Evolutionary conservation across 371 early-diverging fungal species (phyloP).

Genomic region (Basidiobolus meristosporus): DNA sequence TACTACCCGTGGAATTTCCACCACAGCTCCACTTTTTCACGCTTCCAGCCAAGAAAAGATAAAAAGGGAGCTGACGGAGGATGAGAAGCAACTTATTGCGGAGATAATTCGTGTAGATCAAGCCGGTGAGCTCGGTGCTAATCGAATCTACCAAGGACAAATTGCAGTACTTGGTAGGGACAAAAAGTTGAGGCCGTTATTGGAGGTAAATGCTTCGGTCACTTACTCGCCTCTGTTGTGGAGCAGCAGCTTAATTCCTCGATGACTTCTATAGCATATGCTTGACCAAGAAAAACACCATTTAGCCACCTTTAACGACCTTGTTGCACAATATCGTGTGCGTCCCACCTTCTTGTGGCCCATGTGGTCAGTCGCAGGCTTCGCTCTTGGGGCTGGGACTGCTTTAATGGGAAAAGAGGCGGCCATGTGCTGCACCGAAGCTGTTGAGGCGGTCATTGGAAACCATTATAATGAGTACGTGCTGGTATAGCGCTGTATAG

Average conservation of each 20-base stretch:
- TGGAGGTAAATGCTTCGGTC: slow-evolving; percentile 23
- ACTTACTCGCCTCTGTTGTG: background rate
- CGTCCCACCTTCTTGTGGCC: slow-evolving; percentile 77
- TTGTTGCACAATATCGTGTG: slow-evolving; percentile 53
- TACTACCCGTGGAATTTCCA: too few relatives aligned
- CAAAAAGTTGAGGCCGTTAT: slow-evolving; percentile 39
- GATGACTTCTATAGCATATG: slow-evolving; percentile 48
- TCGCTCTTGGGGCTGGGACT: slow-evolving; percentile 66
- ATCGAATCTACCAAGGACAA: slow-evolving; percentile 89
- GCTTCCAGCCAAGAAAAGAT: too few relatives aligned
- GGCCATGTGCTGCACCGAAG: slow-evolving; percentile 96
- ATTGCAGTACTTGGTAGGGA: slow-evolving; percentile 61
- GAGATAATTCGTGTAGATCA: slow-evolving; percentile 93
- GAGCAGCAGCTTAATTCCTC: background rate
- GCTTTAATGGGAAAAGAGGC: slow-evolving; percentile 84
- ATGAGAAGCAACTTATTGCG: too few relatives aligned
- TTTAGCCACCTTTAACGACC: slow-evolving; percentile 50
- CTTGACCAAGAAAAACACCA: slow-evolving; percentile 86
- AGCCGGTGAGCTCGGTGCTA: slow-evolving; percentile 92
- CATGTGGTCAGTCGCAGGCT: slow-evolving; percentile 76
- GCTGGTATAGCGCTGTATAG: slow-evolving; percentile 3
- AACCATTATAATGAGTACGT: slow-evolving; percentile 85
- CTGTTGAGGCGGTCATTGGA: slow-evolving; percentile 95
- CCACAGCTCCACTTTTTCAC: too few relatives aligned
- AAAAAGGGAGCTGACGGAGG: too few relatives aligned